phyloP scores from a whole-genome alignment of 1,139 yeast species.

The Yamadazyma buinensis region DNA sequence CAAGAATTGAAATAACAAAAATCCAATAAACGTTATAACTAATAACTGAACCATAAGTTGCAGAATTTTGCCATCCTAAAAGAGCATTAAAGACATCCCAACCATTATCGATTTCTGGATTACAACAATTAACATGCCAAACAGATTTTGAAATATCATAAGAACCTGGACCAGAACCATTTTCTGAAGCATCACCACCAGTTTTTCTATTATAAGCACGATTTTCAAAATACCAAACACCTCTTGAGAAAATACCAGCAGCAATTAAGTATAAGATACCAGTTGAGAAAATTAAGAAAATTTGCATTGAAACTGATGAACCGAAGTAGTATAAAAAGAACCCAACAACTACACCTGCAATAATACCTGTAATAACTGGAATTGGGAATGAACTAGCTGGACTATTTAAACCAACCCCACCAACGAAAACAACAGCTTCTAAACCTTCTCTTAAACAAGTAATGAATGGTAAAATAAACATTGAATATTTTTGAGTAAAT shows the following conservation, averaged over 20 bases:
- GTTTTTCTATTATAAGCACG: slow-evolving; percentile 57
- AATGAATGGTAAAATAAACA: slow-evolving; percentile 75
- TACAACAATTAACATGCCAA: slow-evolving; percentile 95
- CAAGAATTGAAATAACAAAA: slow-evolving; percentile 48
- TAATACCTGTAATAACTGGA: slow-evolving; percentile 73
- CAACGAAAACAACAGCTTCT: slow-evolving; percentile 88
- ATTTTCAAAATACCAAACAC: slow-evolving; percentile 80
- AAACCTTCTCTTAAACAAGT: slow-evolving; percentile 88
- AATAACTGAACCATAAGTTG: slow-evolving; percentile 83
- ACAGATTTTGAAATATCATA: slow-evolving; percentile 73
- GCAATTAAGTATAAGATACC: slow-evolving; percentile 79
- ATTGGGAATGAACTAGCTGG: slow-evolving; percentile 72
- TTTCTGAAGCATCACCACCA: slow-evolving; percentile 89
- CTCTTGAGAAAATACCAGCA: slow-evolving; percentile 87
- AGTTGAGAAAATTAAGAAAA: slow-evolving; percentile 76
- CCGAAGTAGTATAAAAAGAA: slow-evolving; percentile 69
- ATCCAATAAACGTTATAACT: slow-evolving; percentile 86
- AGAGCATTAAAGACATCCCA: slow-evolving; percentile 82
- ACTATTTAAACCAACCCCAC: slow-evolving; percentile 70
- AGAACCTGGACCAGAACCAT: slow-evolving; percentile 90
- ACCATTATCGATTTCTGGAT: slow-evolving; percentile 82
- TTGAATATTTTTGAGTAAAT: slow-evolving; percentile 60
- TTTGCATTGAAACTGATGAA: slow-evolving; percentile 68
- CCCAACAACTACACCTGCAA: slow-evolving; percentile 74
- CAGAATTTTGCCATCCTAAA: slow-evolving; percentile 41